Base-by-base conservation (phyloP, 2,329 filamentous ascomycete genomes). In the Botryosphaeria dothidea region DNA sequence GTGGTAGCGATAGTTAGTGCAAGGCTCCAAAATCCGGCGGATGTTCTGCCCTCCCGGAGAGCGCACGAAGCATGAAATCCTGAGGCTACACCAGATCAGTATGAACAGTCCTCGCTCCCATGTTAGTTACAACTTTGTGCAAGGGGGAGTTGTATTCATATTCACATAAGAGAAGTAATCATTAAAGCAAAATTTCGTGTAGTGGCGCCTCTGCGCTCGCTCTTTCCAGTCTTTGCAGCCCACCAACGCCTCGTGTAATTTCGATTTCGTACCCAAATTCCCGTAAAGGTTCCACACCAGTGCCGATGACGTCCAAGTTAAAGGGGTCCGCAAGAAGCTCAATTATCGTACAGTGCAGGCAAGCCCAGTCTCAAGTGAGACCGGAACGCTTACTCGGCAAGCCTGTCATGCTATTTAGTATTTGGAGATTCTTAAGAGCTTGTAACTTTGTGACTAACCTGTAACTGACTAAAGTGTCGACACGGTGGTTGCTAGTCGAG, bases 391-490 rank as follows among this genome's bases (percentile, higher is more conserved):
- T 23, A 60, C 2, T 60, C 56, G 34, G 56, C 56, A 36, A 60
- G 56, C 27, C 56, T 60, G 11, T 31, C 23, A 11, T 43, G 17
- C 13, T 2, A 2, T 8, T 57, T 19, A 57, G 52, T n/a, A 57
- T 19, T 7, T 27, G 2, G 4, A n/a, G n/a, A n/a, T n/a, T n/a
- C n/a, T n/a, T n/a, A n/a, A n/a, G n/a, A n/a, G n/a, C n/a, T n/a
- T n/a, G n/a, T n/a, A n/a, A n/a, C n/a, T n/a, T n/a, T n/a, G n/a
- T 13, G 23, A 68, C 73, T 62, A 64, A 80, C 73, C 92, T 87
- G 78, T 99, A 99, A 81, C 93, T 97, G 64, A 99, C 95, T 69
- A 98, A 80, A 0, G 95, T 99, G 75, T 97, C 95, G 27, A 99
- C 94, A 25, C 92, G 87, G 78, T 99, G 95, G 72, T 90, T 97